A percentile compares a stretch with the other conserved stretches of the same genome.
These are phyloP conservation scores for Polyporus arcularius DNA, from an alignment of 768 basidiomycete species.

Conservation along the genomic window DNA sequence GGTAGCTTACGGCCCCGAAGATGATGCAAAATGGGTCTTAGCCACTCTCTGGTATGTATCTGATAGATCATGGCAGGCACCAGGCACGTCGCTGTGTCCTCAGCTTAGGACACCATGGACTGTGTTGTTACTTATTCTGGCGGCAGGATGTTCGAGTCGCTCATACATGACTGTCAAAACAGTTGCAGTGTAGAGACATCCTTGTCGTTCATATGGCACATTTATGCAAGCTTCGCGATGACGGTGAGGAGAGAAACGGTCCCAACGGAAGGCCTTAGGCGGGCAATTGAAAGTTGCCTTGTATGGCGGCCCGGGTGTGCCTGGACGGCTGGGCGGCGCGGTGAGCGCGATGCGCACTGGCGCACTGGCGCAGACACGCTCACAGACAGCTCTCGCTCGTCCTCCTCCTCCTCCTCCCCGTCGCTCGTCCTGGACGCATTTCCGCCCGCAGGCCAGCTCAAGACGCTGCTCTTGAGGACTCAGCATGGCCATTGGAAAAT, in stretches of 20 bases:
- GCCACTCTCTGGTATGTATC: background rate
- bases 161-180: too few species aligned
- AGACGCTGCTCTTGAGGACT: slow-evolving; percentile 5
- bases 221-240: too few species aligned
- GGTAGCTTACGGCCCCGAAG: background rate
- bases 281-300: background rate
- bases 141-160: too few species aligned
- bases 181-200: too few species aligned
- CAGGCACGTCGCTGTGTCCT: background rate
- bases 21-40: background rate
- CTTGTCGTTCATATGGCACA: too few species aligned
- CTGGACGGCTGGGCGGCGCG: slow-evolving; percentile 4
- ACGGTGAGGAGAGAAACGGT: background rate
- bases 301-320: background rate
- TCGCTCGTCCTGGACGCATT: slow-evolving; percentile 5
- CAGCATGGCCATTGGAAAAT: slow-evolving; percentile 30
- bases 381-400: background rate
- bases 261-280: background rate
- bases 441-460: background rate
- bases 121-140: too few species aligned
- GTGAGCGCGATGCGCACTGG: background rate
- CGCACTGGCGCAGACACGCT: background rate
- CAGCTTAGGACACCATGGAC: too few species aligned
- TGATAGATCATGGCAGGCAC: background rate
- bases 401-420: background rate